phyloP scores from a whole-genome alignment of 2,329 filamentous ascomycete species.

The Aotearoamyces nothofagi region DNA sequence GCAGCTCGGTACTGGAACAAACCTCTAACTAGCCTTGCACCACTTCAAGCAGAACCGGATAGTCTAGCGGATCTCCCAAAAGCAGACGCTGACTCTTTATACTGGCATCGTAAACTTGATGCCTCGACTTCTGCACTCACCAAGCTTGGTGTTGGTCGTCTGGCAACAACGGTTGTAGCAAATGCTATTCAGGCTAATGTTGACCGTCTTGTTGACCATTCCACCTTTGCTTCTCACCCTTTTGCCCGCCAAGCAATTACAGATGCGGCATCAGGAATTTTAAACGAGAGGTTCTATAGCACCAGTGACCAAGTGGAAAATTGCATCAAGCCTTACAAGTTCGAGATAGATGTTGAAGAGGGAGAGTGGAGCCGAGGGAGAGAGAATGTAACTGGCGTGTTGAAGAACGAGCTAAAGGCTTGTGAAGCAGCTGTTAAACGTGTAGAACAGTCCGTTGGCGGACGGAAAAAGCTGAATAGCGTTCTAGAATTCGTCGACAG shows the following conservation, averaged over 20 bases:
- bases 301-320: slow-evolving; percentile 97
- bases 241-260: slow-evolving; percentile 88
- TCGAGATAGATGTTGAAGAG: slow-evolving; percentile 88
- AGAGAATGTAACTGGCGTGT: slow-evolving; percentile 62
- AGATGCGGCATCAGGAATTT: slow-evolving; percentile 75
- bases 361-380: slow-evolving; percentile 76
- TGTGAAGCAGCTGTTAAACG: slow-evolving; percentile 65
- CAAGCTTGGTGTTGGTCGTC: slow-evolving; percentile 80
- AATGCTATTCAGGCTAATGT: slow-evolving; percentile 76
- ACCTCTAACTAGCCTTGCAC: slow-evolving; percentile 70
- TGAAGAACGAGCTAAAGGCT: slow-evolving; percentile 78
- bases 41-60: slow-evolving; percentile 51
- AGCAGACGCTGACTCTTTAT: slow-evolving; percentile 68
- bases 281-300: slow-evolving; percentile 91
- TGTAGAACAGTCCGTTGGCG: slow-evolving; percentile 65
- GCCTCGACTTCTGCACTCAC: slow-evolving; percentile 81
- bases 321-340: slow-evolving; percentile 98
- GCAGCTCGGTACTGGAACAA: slow-evolving; percentile 97
- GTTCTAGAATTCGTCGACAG: slow-evolving; percentile 87
- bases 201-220: slow-evolving; percentile 61
- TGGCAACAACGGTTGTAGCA: slow-evolving; percentile 85
- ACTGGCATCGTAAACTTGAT: slow-evolving; percentile 91
- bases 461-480: slow-evolving; percentile 72
- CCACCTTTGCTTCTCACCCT: slow-evolving; percentile 79
- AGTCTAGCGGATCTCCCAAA: slow-evolving; percentile 67